Evolutionary conservation across 2,329 filamentous ascomycete genomes (phyloP), one percentile per base, ranked within the genome.

Genomic region (Fusarium gaditjirri): DNA sequence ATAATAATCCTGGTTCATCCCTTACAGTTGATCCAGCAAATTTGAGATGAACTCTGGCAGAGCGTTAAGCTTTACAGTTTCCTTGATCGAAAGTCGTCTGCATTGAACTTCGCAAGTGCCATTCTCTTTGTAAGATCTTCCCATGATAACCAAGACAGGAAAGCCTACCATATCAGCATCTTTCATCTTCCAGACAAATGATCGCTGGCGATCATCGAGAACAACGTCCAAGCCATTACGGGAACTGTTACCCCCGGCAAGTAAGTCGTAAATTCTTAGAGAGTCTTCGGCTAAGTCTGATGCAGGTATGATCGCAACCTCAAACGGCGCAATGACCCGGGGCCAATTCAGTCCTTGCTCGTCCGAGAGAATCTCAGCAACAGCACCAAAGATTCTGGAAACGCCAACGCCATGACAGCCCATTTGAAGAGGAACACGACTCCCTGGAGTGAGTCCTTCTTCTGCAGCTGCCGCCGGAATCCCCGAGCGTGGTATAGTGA

Each of bases 351-450:
- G 86, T 0, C 94, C 96, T 77, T 84, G 88, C 6, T 86, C 78
- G 73, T 97, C 94, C 0, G 90, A 87, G 14, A 94, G 85, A 42
- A 92, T 88, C 71, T 95, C 92, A 3, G 95, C 95, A 2, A 96
- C 90, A 3, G 96, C 94, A 13, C 92, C 94, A 68, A 99, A 91
- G 75, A 99, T 91, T 47, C 96, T 92, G 9, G 94, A 97, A 23
- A 99, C 90, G 4, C 96, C 96, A 68, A 99, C 97, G 2, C 96
- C 96, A 78, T 98, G 94, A 80, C 96, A 99, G 61, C 96, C 96
- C 96, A 99, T 99, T 72, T 97, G 90, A 77, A 97, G 87, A 0
- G 90, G 86, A 0, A 90, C 85, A 6, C 69, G 74, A 33, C 72
- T 74, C 16, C 75, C 75, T 25, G 78, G 76, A 10, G 50, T 29